phyloP scores from a whole-genome alignment of 371 early-diverging fungal species.

The Lichtheimia corymbifera region DNA sequence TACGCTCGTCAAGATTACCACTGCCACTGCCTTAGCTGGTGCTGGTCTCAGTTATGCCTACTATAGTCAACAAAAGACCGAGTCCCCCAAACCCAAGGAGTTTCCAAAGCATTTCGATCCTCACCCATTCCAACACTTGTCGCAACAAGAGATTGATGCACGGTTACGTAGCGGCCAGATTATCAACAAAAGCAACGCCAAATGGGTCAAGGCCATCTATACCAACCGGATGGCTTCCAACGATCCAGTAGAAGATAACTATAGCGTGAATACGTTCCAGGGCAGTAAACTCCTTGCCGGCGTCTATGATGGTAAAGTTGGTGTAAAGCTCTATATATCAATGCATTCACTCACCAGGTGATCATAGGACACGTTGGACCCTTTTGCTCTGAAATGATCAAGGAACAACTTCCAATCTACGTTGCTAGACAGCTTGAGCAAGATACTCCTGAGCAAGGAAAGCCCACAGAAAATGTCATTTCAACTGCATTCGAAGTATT shows the following conservation, averaged over 20 bases:
- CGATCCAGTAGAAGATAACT: constrained; percentile 49
- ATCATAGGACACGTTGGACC: constrained; percentile 47
- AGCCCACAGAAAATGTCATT: constrained; percentile 34
- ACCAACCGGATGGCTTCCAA: constrained; percentile 46
- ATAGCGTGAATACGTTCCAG: constrained; percentile 32
- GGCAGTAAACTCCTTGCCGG: constrained; percentile 39
- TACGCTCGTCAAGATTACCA: constrained; percentile 1
- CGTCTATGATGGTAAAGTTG: constrained; percentile 47
- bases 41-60: constrained; percentile 26
- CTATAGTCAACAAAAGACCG: constrained; percentile 3
- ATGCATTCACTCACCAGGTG: no score
- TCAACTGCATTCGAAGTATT: constrained; percentile 54
- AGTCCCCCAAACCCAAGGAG: background rate
- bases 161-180: constrained; percentile 36
- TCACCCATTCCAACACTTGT: constrained; percentile 34
- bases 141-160: constrained; percentile 28
- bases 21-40: constrained; percentile 27
- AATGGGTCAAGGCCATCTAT: constrained; percentile 34
- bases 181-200: constrained; percentile 13
- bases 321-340: no score
- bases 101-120: constrained; percentile 23
- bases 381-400: constrained; percentile 38
- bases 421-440: constrained; percentile 35
- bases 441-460: background rate
- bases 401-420: constrained; percentile 43